Base-by-base conservation (phyloP, 768 basidiomycete genomes). In the Leucosporidium scottii region DNA sequence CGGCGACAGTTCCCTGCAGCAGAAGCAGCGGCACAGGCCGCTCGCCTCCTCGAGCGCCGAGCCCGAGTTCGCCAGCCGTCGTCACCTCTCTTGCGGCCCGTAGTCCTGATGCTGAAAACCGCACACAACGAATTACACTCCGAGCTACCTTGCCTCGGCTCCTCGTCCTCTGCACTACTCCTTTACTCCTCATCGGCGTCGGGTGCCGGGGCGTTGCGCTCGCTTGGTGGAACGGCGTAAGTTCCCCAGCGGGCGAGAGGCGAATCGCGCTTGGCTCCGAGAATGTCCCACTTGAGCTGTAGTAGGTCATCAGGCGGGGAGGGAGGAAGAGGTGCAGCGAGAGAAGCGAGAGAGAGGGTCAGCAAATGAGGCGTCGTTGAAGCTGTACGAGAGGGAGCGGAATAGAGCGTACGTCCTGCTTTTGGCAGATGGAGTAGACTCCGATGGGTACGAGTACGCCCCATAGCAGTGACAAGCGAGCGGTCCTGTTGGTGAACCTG, bases 401-500 rank as follows among this genome's bases (percentile, higher is more conserved):
- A 57, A 27, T n/a, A 13, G 5, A 18, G 58, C 66, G 51, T 23
- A 66, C 64, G 55, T 72, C 71, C 50, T 72, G 64, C 53, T 36
- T 54, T 47, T 69, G 67, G 39, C 73, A 65, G 28, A 72, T 27
- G 21, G 74, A 74, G 28, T 76, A 75, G 31, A 72, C 61, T 17
- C 72, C 75, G 36, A 78, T 76, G 47, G 70, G 70, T 6, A 78
- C 73, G 54, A 76, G 57, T 4, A 74, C 67, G n/a, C 76, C 78
- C 73, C 76, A 76, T 36, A 77, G 44, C 36, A 77, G 27, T 1
- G 76, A 72, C 23, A 73, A 72, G 62, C 77, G 70, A n/a, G 77
- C 73, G 39, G 77, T 75, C 28, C 67, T 62, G 20, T 67, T 70
- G 1, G 78, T 80, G 73, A 80, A 78, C 34, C 72, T 75, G 76